Conservation (phyloP, 2,329 filamentous ascomycete species). For the Anthostomella pinea region DNA sequence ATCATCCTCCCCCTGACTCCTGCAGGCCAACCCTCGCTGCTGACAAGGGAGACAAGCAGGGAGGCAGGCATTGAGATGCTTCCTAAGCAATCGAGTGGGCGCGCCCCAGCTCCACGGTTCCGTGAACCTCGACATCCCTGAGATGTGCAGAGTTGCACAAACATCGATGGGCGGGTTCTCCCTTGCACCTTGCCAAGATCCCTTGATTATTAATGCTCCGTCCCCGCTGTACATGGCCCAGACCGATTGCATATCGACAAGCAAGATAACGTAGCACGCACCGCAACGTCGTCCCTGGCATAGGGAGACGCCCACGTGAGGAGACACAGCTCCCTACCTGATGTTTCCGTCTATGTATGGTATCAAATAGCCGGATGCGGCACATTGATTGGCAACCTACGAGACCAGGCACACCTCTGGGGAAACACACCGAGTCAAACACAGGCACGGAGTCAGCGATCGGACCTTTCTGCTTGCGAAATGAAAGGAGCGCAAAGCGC, state of each 20-base stretch:
- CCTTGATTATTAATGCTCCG: conserved; percentile 5
- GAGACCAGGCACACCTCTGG: neutral
- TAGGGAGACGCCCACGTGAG: neutral
- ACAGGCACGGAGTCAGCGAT: no score
- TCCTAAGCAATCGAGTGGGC: conserved; percentile 7
- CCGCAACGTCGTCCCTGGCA: neutral
- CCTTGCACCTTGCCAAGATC: conserved; percentile 18
- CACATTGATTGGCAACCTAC: no score
- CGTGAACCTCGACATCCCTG: conserved; percentile 11
- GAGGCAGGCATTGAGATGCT: conserved; percentile 2
- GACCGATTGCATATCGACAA: no score
- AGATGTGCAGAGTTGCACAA: conserved; percentile 18
- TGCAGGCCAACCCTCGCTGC: conserved; percentile 8
- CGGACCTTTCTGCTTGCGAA: conserved; percentile 4
- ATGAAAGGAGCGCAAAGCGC: conserved; percentile 3
- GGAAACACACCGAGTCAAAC: no score
- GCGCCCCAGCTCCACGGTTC: conserved; percentile 12
- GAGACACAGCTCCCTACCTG: no score
- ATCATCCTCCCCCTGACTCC: conserved; percentile 3
- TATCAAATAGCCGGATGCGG: no score
- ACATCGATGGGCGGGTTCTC: conserved; percentile 15
- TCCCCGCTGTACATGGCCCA: neutral
- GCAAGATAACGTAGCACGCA: neutral
- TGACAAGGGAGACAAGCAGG: conserved; percentile 11
- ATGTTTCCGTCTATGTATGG: no score